Base-by-base conservation (phyloP, 805 yeast species). In the Candida piceae region DNA sequence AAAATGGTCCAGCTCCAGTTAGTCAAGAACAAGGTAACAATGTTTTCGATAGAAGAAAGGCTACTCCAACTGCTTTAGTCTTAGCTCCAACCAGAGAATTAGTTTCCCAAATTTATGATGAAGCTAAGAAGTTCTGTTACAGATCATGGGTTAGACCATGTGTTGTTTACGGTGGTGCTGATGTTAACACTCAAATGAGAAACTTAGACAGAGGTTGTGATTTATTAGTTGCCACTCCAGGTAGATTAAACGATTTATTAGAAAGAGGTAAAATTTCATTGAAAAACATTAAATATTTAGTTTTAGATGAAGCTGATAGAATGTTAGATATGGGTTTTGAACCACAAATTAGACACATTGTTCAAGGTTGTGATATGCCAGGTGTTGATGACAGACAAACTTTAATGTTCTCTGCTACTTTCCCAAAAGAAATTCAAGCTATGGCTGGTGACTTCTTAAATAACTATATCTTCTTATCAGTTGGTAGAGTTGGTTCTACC, bases 301-400 rank as follows among this genome's bases (percentile, higher is more conserved):
- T 93, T 36, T 76, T 93, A 52, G 98, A 90, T 69, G 98, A 90
- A 76, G 98, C 98, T 60, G 98, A 93, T 70, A 86, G 98, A 74
- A 93, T 93, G 98, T 80, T 93, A 70, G 98, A 93, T 79, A 93
- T 93, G 97, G 98, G 98, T 77, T 93, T 93, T 72, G 98, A 93
- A 74, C 97, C 97, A 49, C 98, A 93, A 76, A 93, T 93, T 62
- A 86, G 98, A 78, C 84, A 88, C 64, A 90, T 93, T 59, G 98
- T 93, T 45, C 94, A 90, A 67, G 95, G 84, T 50, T 89, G 94
- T 73, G 97, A 88, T 64, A 93, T 93, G 98, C 97, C 99, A 45
- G 80, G 72, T 48, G 94, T 85, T 39, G 70, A 76, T 43, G 75
- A 83, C 55, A 84, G 99, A 72, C 98, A 93, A 72, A 93, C 99